Base-by-base conservation (phyloP, 2,329 filamentous ascomycete genomes). In the Metarhizium rileyi region DNA sequence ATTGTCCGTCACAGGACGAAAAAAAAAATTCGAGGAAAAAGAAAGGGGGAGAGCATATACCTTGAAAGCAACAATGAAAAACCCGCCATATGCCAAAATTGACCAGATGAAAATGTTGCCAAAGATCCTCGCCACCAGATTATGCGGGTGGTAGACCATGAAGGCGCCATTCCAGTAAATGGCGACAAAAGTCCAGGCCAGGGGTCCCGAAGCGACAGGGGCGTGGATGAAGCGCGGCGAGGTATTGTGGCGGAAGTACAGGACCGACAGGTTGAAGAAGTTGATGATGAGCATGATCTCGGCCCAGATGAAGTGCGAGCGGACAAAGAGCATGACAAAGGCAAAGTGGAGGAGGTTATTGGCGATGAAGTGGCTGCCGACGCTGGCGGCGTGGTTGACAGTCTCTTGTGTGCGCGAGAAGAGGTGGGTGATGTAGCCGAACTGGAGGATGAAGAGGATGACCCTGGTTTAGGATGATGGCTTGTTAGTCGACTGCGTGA, bases 101-200 rank as follows among this genome's bases (percentile, higher is more conserved):
- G 83, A 81, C 90, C 90, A 95, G 61, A 95, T 86, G 58, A 90
- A 89, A 56, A 95, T 73, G 63, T 95, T 95, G 47, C 87, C 89
- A 23, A 93, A 78, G 56, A 95, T 83, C 44, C 87, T 75, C n/a
- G 86, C 84, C 2, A 84, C 74, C 4, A 89, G 66, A 51, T 72
- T 77, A 50, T 83, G 70, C 7, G 81, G 76, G 61, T 87, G 74
- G n/a, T 72, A 72, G n/a, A 91, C 79, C 63, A 87, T 86, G 44
- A 90, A 83, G 20, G 90, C 88, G 8, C 90, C 90, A 58, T 89
- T 87, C 87, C 88, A 95, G 73, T 90, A 91, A 48, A 95, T 75
- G 27, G 87, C 86, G 14, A 91, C 82, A 61, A 93, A 87, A 14
- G 85, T 90, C 87, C 88, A 95, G 14, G 69, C 87, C 57, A 95